Conservation (phyloP, 2,329 filamentous ascomycete genomes). For the Chalaropsis thielavioides region DNA sequence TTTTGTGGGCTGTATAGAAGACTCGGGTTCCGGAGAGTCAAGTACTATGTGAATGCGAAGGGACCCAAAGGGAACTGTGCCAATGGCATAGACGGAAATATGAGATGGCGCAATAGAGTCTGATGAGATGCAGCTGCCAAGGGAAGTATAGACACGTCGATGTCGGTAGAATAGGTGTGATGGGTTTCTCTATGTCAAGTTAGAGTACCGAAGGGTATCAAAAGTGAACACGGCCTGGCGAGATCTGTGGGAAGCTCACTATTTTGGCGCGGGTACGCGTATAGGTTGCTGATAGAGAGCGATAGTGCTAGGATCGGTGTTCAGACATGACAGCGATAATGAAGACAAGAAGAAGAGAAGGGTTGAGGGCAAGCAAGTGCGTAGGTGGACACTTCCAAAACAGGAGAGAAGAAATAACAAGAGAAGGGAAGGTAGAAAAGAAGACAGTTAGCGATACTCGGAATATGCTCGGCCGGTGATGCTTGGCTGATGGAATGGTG, state of each 20-base stretch:
- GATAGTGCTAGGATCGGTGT: slow-evolving; percentile 9
- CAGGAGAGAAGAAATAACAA: not conserved
- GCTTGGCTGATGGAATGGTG: not conserved
- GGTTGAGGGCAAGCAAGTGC: not conserved
- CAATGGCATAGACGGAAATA: slow-evolving; percentile 28
- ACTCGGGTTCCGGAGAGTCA: not conserved
- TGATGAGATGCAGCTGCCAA: not conserved
- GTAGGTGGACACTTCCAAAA: not conserved
- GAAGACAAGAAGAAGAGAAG: slow-evolving; percentile 2
- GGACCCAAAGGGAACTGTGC: slow-evolving; percentile 30
- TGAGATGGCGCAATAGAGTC: slow-evolving; percentile 22
- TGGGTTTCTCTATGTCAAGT: not conserved
- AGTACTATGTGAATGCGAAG: slow-evolving; percentile 26
- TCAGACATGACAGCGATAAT: slow-evolving; percentile 1
- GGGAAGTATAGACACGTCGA: not conserved
- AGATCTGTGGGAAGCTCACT: not conserved
- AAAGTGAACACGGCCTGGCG: not conserved
- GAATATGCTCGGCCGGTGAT: not conserved
- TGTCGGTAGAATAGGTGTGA: not conserved
- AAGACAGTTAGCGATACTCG: not conserved
- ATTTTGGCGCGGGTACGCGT: not conserved
- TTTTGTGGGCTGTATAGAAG: not conserved
- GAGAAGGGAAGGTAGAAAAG: not conserved
- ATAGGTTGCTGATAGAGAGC: slow-evolving; percentile 4
- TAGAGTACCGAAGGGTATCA: not conserved